Percentiles rank a stretch among this genome's conserved stretches.
Evolutionary conservation across 371 early-diverging fungal species (phyloP).

Genomic region (Parasitella parasitica): DNA sequence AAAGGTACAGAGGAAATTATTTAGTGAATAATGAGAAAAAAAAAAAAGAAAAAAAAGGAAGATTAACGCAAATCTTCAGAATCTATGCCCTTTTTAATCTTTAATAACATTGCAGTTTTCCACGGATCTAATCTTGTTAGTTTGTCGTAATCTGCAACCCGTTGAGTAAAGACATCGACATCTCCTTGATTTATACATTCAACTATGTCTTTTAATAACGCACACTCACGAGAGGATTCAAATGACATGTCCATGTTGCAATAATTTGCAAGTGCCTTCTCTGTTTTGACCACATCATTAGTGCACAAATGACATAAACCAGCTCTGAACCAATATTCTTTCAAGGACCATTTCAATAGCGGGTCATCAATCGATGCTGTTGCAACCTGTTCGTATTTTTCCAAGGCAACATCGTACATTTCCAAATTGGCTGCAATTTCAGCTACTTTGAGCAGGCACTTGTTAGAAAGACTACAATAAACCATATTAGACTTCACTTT

Average conservation of each 20-base stretch:
- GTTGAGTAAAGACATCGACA: conserved; percentile 78
- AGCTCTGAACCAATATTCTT: conserved; percentile 94
- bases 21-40: not conserved
- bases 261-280: conserved; percentile 42
- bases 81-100: conserved; percentile 69
- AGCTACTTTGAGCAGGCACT: conserved; percentile 89
- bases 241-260: conserved; percentile 82
- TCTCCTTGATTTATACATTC: conserved; percentile 80
- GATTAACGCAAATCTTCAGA: conserved; percentile 40
- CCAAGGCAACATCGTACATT: conserved; percentile 85
- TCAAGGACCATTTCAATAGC: conserved; percentile 91
- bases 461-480: conserved; percentile 76
- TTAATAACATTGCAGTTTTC: conserved; percentile 91
- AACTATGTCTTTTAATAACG: conserved; percentile 72
- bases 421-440: conserved; percentile 87
- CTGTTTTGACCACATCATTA: conserved; percentile 51
- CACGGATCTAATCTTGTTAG: conserved; percentile 91
- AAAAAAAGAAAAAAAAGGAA: no score
- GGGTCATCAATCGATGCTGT: conserved; percentile 81
- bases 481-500: not conserved
- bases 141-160: conserved; percentile 83
- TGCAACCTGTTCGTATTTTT: conserved; percentile 87
- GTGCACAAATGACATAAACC: conserved; percentile 87
- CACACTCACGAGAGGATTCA: conserved; percentile 80
- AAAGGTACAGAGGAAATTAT: not conserved